Evolutionary conservation across 441 rosid species (phyloP).

Genomic region (Bruguiera hainesii): DNA sequence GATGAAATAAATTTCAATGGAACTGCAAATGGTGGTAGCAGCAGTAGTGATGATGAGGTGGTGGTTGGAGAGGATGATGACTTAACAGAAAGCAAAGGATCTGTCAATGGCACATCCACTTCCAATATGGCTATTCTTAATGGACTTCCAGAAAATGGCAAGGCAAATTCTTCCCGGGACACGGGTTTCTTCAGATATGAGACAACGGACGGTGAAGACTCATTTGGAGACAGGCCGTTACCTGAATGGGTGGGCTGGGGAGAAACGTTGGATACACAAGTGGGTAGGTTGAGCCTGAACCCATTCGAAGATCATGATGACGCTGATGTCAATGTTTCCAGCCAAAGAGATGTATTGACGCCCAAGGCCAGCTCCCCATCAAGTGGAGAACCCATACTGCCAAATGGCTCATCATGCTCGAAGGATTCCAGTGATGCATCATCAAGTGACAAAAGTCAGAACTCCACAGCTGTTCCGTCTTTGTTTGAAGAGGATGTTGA

Average conservation of each 20-base stretch:
- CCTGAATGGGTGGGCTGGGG: conserved; percentile 95
- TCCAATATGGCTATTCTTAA: conserved; percentile 38
- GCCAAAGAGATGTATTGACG: conserved; percentile 32
- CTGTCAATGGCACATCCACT: conserved; percentile 51
- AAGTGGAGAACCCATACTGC: conserved; percentile 37
- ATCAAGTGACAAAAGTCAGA: conserved; percentile 34
- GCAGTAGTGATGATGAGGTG: conserved; percentile 90
- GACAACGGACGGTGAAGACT: conserved; percentile 45
- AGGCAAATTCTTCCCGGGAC: conserved; percentile 33
- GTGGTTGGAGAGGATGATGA: conserved; percentile 91
- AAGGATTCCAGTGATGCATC: conserved; percentile 38
- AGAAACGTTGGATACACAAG: conserved; percentile 51
- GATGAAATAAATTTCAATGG: conserved; percentile 68
- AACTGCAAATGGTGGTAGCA: conserved; percentile 52
- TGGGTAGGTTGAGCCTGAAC: conserved; percentile 52
- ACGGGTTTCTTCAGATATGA: conserved; percentile 56
- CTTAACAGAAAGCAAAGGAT: conserved; percentile 51
- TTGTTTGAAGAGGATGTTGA: conserved; percentile 97
- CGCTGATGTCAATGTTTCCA: conserved; percentile 34
- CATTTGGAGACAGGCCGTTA: conserved; percentile 52
- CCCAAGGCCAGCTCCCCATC: conserved; percentile 36
- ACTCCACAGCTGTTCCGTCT: conserved; percentile 48
- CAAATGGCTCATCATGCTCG: conserved; percentile 48
- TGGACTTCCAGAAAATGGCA: conserved; percentile 29
- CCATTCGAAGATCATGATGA: conserved; percentile 55